Evolutionary conservation across 129 eudicot species (phyloP), one percentile per base, ranked within the genome.

Genomic region (Rutidosis leptorrhynchoides): DNA sequence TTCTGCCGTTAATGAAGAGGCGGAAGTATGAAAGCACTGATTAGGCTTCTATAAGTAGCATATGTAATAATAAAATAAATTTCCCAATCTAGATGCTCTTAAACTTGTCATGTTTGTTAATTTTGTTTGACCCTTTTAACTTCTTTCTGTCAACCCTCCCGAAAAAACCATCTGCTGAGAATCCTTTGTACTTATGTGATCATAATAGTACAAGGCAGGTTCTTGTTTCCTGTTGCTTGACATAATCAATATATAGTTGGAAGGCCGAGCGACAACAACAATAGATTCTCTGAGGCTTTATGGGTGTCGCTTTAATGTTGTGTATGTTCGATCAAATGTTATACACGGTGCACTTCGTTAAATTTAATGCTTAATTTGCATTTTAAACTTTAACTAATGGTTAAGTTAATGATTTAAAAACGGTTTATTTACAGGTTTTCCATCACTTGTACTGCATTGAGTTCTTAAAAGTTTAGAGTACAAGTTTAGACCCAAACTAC

Each of bases 101-200:
- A 46, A 33, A 48, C 30, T 17, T 14, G 12, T 45, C 48, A 20
- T 20, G 8, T 16, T 48, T 37, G 70, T 72, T 46, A 3, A 28
- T n/a, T n/a, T 72, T 68, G 45, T 57, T 46, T 71, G 22, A 62
- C 53, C 28, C 2, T 20, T 63, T 73, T 61, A 27, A 33, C 19
- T 28, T 76, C 59, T 68, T 72, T 65, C 29, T 81, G 65, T 77
- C 71, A 92, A 96, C 98, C 96, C 25, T 96, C 85, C 43, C 95
- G 96, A 43, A 88, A 92, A 85, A 96, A 96, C 63, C 89, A 88
- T 33, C 49, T 92, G 82, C 98, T 88, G 80, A 81, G 98, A 72
- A 90, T 92, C 25, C 52, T 92, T 76, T 88, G 82, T 85, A 92
- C 73, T 75, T 92, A 48, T 83, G 95, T 67, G 92, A 96, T 2